Conservation (phyloP, 2,329 filamentous ascomycete species). For the Diaporthe vaccinii region DNA sequence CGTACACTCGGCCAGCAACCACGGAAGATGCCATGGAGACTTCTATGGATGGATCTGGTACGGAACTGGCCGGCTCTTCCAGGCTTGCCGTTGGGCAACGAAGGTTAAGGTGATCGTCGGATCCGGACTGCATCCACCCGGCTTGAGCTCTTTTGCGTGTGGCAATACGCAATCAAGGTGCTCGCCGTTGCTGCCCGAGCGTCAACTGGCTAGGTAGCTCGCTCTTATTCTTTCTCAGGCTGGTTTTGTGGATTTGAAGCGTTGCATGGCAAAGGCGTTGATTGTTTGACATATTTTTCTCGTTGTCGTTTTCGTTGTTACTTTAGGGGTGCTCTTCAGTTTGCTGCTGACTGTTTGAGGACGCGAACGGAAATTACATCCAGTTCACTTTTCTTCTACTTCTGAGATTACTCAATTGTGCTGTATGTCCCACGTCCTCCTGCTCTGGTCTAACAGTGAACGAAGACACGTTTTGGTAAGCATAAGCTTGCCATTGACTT, state of each 20-base stretch:
- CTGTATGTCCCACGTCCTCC: background rate
- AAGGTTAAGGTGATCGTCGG: constrained; percentile 24
- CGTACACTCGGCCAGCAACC: background rate
- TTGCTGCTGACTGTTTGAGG: background rate
- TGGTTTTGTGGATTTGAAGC: constrained; percentile 3
- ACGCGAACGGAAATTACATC: background rate
- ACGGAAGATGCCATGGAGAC: background rate
- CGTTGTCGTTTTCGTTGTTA: background rate
- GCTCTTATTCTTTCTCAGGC: background rate
- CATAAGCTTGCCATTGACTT: background rate
- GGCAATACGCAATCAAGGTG: constrained; percentile 4
- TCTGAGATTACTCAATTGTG: background rate
- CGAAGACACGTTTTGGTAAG: background rate
- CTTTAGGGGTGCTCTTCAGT: background rate
- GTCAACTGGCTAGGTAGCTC: background rate
- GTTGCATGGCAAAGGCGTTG: constrained; percentile 25
- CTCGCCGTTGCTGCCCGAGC: background rate
- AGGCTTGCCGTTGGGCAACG: constrained; percentile 1
- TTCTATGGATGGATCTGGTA: background rate
- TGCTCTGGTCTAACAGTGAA: background rate
- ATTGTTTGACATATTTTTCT: background rate
- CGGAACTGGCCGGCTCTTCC: constrained; percentile 10
- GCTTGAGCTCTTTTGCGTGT: constrained; percentile 14
- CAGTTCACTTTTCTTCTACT: background rate
- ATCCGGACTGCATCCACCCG: background rate